Percentiles rank a stretch among this genome's conserved stretches.
phyloP scores from a whole-genome alignment of 2,329 filamentous ascomycete species.

The Claviceps pusilla region DNA sequence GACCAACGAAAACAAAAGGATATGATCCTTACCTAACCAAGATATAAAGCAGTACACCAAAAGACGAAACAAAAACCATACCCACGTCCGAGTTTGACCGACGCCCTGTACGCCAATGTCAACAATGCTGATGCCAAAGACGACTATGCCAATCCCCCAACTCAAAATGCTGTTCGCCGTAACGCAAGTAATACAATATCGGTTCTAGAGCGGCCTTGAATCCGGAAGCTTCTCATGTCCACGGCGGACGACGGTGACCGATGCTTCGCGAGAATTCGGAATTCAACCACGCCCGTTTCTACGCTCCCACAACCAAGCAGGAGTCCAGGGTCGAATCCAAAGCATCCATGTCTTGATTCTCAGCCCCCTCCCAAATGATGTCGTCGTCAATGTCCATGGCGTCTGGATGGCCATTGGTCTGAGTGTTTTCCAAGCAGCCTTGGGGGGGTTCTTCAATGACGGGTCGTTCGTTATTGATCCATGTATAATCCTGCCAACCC shows the following conservation, averaged over 20 bases:
- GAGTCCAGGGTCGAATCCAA: slow-evolving; percentile 44
- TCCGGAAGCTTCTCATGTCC: background rate
- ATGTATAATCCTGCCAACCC: slow-evolving; percentile 46
- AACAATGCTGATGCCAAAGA: slow-evolving; percentile 3
- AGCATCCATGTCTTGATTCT: slow-evolving; percentile 32
- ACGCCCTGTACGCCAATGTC: slow-evolving; percentile 1
- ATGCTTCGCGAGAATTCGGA: background rate
- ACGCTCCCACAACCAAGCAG: slow-evolving; percentile 33
- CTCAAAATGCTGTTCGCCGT: background rate
- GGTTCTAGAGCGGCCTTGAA: background rate
- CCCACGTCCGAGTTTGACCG: background rate
- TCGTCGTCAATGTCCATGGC: slow-evolving; percentile 47
- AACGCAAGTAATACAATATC: background rate
- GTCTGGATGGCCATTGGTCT: slow-evolving; percentile 37
- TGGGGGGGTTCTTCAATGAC: slow-evolving; percentile 14
- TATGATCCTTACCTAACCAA: background rate
- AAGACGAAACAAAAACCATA: background rate
- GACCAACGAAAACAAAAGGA: background rate
- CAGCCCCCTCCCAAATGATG: slow-evolving; percentile 47
- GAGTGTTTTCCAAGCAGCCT: slow-evolving; percentile 12
- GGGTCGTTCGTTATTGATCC: slow-evolving; percentile 25
- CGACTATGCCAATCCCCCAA: background rate
- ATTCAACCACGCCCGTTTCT: background rate
- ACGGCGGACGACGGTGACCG: background rate
- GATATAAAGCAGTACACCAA: background rate